Base-by-base conservation (phyloP, 257 asterid species). In the Datura wrightii region DNA sequence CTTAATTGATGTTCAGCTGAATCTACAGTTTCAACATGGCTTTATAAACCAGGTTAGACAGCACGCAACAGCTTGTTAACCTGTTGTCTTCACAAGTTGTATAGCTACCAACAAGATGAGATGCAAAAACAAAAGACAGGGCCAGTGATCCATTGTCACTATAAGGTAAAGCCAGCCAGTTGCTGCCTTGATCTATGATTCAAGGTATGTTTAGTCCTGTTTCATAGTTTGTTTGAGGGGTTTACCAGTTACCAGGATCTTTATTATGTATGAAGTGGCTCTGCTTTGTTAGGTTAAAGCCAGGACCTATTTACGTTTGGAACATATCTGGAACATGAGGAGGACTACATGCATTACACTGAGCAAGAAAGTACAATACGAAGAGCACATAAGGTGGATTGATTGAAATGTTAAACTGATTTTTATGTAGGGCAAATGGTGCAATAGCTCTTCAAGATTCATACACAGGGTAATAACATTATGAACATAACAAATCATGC, bases 111-210 rank as follows among this genome's bases (percentile, higher is more conserved):
- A 14, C 15, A 31, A 8, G 31, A 78, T 5, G 82, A 78, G 63
- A 76, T 76, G 46, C 46, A 31, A 50, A 31, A 52, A 52, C 48
- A 52, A 78, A 52, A 15, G 81, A 78, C 31, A 34, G 60, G 82
- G 62, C 6, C 63, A 78, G 60, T 52, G 8, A 78, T 52, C n/a
- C 24, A 52, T 34, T 7, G 31, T 16, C 82, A 34, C 63, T 52
- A 9, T 16, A 52, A 76, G 63, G 63, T 78, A 31, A 31, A 13
- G 59, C 62, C 82, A 76, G 24, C 62, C 13, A 50, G 11, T 74
- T 46, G 80, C 80, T 46, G n/a, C 4, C 19, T 74, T 74, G n/a
- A 74, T 74, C 60, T 53, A 76, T 24, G 42, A 46, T 48, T 74
- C 9, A 46, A 74, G 81, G 60, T 50, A 24, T 18, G 60, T 78